Conservation (phyloP, 495 filamentous ascomycete genomes). For the Daldinia loculata region DNA sequence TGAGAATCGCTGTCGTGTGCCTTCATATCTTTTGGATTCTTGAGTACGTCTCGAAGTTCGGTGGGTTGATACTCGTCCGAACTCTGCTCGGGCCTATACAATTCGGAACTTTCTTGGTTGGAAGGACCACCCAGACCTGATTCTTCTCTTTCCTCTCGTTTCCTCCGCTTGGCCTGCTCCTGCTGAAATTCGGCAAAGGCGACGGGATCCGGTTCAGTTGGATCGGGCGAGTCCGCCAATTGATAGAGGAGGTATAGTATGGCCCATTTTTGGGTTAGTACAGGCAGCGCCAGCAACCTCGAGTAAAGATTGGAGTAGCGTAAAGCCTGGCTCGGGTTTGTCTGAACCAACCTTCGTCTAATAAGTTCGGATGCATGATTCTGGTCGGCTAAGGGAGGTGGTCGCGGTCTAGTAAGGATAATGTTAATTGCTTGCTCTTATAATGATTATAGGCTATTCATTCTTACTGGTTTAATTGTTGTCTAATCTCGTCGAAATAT, state of each 20-base stretch:
- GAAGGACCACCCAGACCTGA: constrained; percentile 39
- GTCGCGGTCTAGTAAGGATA: constrained; percentile 37
- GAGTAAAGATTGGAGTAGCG: constrained; percentile 90
- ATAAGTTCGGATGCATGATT: constrained; percentile 93
- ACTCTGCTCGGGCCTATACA: constrained; percentile 15
- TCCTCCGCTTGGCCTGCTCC: constrained; percentile 39
- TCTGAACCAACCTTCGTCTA: constrained; percentile 82
- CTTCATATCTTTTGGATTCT: constrained; percentile 44
- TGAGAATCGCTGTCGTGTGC: constrained; percentile 38
- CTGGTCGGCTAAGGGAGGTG: constrained; percentile 64
- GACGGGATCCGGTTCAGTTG: constrained; percentile 51
- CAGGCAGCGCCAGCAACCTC: constrained; percentile 84
- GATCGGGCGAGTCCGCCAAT: constrained; percentile 70
- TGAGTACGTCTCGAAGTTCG: constrained; percentile 46
- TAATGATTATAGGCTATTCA: background rate
- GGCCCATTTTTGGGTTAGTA: constrained; percentile 94
- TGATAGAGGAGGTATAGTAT: constrained; percentile 90
- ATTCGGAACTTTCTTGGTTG: constrained; percentile 32
- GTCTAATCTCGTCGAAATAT: constrained; percentile 59
- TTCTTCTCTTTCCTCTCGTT: constrained; percentile 39
- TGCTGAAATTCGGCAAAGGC: constrained; percentile 47
- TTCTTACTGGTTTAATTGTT: constrained; percentile 58
- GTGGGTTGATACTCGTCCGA: constrained; percentile 42
- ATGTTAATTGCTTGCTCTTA: constrained; percentile 31
- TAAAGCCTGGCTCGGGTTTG: constrained; percentile 83